Conservation (phyloP, 306 rosid genomes). For the Hippophae rhamnoides region DNA sequence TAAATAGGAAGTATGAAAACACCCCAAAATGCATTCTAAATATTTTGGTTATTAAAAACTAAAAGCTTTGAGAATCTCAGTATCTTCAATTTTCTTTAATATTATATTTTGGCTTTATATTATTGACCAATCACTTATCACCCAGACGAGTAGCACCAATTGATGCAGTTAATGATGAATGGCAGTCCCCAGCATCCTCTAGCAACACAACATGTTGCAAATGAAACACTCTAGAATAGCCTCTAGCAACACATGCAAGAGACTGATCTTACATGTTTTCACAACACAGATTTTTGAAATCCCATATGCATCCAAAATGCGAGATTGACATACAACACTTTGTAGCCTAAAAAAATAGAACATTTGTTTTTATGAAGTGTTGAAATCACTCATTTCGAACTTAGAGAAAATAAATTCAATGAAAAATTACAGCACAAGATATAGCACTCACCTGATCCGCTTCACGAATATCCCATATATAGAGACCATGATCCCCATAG, state of each 20-base stretch:
- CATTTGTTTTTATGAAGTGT: constrained; percentile 6
- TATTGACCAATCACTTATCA: constrained; percentile 13
- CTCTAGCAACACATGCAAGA: constrained; percentile 71
- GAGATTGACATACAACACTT: constrained; percentile 60
- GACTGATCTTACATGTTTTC: constrained; percentile 65
- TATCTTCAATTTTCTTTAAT: not conserved
- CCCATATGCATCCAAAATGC: constrained; percentile 81
- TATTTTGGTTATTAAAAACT: not conserved
- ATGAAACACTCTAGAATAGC: constrained; percentile 70
- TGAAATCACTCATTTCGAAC: constrained; percentile 9
- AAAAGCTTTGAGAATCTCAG: constrained; percentile 2
- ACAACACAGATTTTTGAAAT: constrained; percentile 70
- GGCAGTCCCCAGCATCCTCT: constrained; percentile 24
- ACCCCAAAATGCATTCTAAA: constrained; percentile 1
- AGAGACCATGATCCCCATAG: constrained; percentile 59
- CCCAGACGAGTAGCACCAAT: constrained; percentile 42
- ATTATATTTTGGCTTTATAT: not conserved
- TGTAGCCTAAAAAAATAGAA: constrained; percentile 37
- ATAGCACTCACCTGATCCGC: constrained; percentile 47
- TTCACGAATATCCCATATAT: constrained; percentile 62
- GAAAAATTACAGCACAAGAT: not conserved
- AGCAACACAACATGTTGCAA: constrained; percentile 75
- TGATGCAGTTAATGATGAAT: constrained; percentile 24
- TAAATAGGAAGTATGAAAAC: constrained; percentile 1
- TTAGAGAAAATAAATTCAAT: not conserved